Base-by-base conservation (phyloP, 768 basidiomycete species). In the Glaciozyma martinii region DNA sequence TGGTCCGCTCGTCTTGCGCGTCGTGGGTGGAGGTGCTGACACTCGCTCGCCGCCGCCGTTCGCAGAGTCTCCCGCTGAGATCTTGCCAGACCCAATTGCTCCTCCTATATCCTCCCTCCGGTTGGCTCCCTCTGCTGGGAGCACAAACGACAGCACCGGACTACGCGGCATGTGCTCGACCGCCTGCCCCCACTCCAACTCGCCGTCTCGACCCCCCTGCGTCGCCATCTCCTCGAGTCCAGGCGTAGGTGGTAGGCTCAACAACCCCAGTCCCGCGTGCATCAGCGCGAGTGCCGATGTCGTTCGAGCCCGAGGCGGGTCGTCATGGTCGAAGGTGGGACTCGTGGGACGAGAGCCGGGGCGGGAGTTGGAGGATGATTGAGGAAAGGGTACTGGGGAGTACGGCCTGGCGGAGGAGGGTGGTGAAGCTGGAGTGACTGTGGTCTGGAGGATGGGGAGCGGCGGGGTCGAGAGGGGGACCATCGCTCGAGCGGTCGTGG, bases 1-100 rank as follows among this genome's bases (percentile, higher is more conserved):
- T 5, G 66, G 30, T 9, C 56, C 59, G 49, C 56, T 61, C 12
- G 57, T n/a, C 43, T 68, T 68, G 44, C 53, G 60, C 3, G 58
- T n/a, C 1, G 21, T 5, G 8, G 25, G n/a, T 18, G 15, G 47
- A 2, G n/a, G 27, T 30, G 59, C 19, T 23, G 40, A 3, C 37
- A 8, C 37, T 13, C 15, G 37, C 37, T 40, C 37, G 10, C 37
- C 37, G 12, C 12, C 37, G 3, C 27, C n/a, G n/a, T n/a, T 52
- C 30, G 23, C 50, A 16, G 27, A 15, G 13, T 52, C 50, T n/a
- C 13, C 50, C 9, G 7, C 15, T 25, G 9, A 30, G 27, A 18
- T 29, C 27, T 40, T 40, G 10, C 37, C 37, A 15, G 50, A 29
- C 2, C 27, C 12, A 27, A 18, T 25, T n/a, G 10, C 19, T 27